Conservation (phyloP, 2,329 filamentous ascomycete genomes). For the Zymoseptoria passerinii region DNA sequence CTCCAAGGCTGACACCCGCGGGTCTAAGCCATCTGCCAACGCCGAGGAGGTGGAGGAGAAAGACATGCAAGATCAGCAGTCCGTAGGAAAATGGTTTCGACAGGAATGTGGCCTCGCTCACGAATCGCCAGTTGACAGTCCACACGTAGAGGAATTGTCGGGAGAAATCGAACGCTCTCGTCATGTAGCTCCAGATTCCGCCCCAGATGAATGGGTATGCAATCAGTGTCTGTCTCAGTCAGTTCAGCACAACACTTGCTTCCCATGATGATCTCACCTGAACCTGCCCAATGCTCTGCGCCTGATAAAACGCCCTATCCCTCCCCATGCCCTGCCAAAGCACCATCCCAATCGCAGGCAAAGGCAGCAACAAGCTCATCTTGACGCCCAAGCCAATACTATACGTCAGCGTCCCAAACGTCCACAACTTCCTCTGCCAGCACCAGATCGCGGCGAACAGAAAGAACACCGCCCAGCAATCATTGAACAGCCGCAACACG, state of each 20-base stretch:
- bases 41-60: slow-evolving; percentile 59
- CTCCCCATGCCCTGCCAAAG: slow-evolving; percentile 67
- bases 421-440: slow-evolving; percentile 69
- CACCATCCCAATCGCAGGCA: slow-evolving; percentile 71
- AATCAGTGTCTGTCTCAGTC: slow-evolving; percentile 40
- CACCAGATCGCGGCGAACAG: slow-evolving; percentile 74
- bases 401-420: slow-evolving; percentile 62
- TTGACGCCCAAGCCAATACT: slow-evolving; percentile 81
- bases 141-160: slow-evolving; percentile 91
- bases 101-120: slow-evolving; percentile 76
- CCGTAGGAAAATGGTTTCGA: slow-evolving; percentile 58
- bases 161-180: slow-evolving; percentile 81
- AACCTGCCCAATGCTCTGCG: slow-evolving; percentile 64
- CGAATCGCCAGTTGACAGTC: slow-evolving; percentile 98
- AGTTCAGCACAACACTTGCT: slow-evolving; percentile 3
- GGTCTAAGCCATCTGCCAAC: slow-evolving; percentile 64
- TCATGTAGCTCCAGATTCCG: slow-evolving; percentile 64
- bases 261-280: slow-evolving; percentile 50
- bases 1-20: slow-evolving; percentile 49
- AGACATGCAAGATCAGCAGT: slow-evolving; percentile 58
- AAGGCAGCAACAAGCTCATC: slow-evolving; percentile 78
- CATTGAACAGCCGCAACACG: slow-evolving; percentile 88
- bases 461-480: slow-evolving; percentile 77
- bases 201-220: slow-evolving; percentile 60
- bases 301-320: slow-evolving; percentile 56